Conservation (phyloP, 1,284 basidiomycete genomes). For the Meripilus lineatus region DNA sequence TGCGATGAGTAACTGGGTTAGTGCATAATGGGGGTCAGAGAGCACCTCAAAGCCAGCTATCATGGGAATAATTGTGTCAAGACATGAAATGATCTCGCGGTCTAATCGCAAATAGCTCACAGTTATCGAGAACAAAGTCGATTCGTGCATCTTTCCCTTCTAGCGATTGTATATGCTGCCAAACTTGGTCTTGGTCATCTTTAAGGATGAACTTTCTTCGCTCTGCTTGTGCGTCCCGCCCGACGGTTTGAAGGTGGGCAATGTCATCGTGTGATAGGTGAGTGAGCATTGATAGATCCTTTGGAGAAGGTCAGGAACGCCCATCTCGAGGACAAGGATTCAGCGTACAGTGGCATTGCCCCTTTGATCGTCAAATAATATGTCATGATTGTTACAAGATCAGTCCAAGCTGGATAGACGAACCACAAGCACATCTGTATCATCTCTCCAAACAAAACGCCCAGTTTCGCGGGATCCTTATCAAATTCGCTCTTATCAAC, state of each 20-base stretch:
- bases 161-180: conserved; percentile 65
- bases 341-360: conserved; percentile 72
- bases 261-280: conserved; percentile 80
- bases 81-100: not conserved
- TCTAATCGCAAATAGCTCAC: conserved; percentile 35
- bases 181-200: conserved; percentile 78
- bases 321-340: not conserved
- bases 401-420: not conserved
- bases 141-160: conserved; percentile 49
- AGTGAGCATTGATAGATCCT: conserved; percentile 84
- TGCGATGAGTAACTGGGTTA: conserved; percentile 76
- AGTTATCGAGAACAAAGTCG: conserved; percentile 92
- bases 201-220: conserved; percentile 77
- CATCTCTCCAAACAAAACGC: conserved; percentile 77
- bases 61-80: not conserved
- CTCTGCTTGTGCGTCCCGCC: conserved; percentile 69
- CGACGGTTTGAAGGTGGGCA: conserved; percentile 78
- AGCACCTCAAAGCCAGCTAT: conserved; percentile 85
- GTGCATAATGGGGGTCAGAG: not conserved
- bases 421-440: conserved; percentile 85
- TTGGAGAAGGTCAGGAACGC: conserved; percentile 7
- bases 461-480: conserved; percentile 48
- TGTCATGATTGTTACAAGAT: not conserved
- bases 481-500: conserved; percentile 40
- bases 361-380: conserved; percentile 36